Percentiles rank a stretch among this genome's conserved stretches.
phyloP scores from a whole-genome alignment of 2,329 filamentous ascomycete genomes.

The Claviceps capensis region DNA sequence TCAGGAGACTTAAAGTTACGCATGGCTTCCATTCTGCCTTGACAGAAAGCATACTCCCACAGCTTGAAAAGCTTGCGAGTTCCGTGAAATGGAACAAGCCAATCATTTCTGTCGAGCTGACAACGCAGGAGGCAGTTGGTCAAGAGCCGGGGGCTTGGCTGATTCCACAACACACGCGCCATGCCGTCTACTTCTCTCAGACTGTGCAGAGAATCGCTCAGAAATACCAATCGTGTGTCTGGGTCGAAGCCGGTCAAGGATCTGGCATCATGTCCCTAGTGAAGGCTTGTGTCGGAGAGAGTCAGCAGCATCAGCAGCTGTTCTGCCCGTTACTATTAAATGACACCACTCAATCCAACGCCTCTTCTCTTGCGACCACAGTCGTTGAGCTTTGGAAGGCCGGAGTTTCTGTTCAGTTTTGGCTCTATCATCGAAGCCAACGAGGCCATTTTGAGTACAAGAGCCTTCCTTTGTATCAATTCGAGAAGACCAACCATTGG shows the following conservation, averaged over 20 bases:
- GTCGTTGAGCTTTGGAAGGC: slow-evolving; percentile 26
- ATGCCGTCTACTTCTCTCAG: slow-evolving; percentile 30
- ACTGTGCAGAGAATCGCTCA: slow-evolving; percentile 25
- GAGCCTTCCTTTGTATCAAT: slow-evolving; percentile 28
- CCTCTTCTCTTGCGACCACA: neutral
- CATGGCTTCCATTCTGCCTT: slow-evolving; percentile 33
- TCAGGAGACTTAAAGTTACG: slow-evolving; percentile 28
- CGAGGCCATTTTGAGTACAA: slow-evolving; percentile 9
- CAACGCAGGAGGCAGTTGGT: neutral
- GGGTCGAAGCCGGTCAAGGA: slow-evolving; percentile 26
- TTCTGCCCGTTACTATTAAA: neutral
- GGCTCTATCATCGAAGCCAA: slow-evolving; percentile 21
- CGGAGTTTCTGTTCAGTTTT: slow-evolving; percentile 22
- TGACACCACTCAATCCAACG: slow-evolving; percentile 1
- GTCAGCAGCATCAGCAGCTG: neutral
- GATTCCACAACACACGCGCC: slow-evolving; percentile 24
- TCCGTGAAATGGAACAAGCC: slow-evolving; percentile 1
- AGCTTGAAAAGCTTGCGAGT: slow-evolving; percentile 14
- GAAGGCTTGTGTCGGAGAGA: slow-evolving; percentile 7
- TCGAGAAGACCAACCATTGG: slow-evolving; percentile 27
- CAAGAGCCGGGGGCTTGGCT: slow-evolving; percentile 4
- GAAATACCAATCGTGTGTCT: slow-evolving; percentile 17
- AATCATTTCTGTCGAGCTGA: slow-evolving; percentile 5
- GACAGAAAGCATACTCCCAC: slow-evolving; percentile 19
- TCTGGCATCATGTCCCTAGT: slow-evolving; percentile 23